Evolutionary conservation across 768 basidiomycete species (phyloP), one percentile per base, ranked within the genome.

Genomic region (Pseudohyphozyma bogoriensis): DNA sequence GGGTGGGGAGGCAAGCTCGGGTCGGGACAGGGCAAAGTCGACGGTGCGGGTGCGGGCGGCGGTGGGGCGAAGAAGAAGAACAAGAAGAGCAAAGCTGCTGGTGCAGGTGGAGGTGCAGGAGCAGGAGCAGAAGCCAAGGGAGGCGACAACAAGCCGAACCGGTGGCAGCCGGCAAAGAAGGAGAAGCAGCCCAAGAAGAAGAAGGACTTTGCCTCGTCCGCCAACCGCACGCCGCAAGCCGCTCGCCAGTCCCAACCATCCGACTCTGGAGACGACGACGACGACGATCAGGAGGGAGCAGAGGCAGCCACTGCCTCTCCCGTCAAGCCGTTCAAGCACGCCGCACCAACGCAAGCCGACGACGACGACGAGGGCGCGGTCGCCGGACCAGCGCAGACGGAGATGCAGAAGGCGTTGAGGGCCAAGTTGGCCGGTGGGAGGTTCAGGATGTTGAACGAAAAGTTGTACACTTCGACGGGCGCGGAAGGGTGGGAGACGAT

Each of bases 381-480:
- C 20, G 12, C 55, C 3, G 53, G 36, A 10, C 74, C 79, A 3
- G 76, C 93, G 66, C 92, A 95, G 72, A 79, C 79, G 52, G 77
- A 73, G 24, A 86, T 95, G 82, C 89, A 82, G 73, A 78, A 84
- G 56, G 46, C 62, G 58, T 83, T 87, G 60, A 87, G 90, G 0
- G 89, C 90, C 11, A 70, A 72, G 51, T 59, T 71, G 24, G 63
- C 64, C 1, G 70, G 70, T 24, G 71, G 69, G 28, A 69, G 68
- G 53, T 71, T 68, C 63, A 89, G 92, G 69, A 81, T 87, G 77
- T 85, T 96, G 58, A 99, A 99, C 72, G 92, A 96, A 76, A 80
- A 79, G 40, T 76, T 99, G 33, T 99, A 99, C 76, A 93, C 91
- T 66, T 85, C 85, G 1, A 81, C 83, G 56, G 89, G 90, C 69